Conservation (phyloP, 805 yeast species). For the Spathaspora hagerdaliae region DNA sequence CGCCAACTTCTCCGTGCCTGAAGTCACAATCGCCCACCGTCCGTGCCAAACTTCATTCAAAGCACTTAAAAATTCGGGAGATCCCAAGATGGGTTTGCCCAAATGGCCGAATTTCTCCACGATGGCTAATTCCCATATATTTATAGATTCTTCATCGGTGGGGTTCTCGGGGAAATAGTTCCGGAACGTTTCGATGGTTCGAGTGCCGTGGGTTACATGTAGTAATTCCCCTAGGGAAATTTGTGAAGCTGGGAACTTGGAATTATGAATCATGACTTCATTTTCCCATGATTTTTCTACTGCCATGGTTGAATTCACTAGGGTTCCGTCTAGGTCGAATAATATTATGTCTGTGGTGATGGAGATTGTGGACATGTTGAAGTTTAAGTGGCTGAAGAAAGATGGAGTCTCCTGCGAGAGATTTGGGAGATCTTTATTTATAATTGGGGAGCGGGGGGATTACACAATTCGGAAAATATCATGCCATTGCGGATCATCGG, state of each 20-base stretch:
- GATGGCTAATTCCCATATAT: slow-evolving; percentile 10
- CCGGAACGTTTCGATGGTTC: slow-evolving; percentile 13
- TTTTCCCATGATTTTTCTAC: slow-evolving; percentile 15
- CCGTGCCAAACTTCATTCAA: slow-evolving; percentile 4
- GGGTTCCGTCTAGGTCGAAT: slow-evolving; percentile 18
- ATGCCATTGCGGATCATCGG: too few relatives aligned
- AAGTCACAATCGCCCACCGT: slow-evolving; percentile 18
- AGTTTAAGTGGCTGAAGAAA: too few relatives aligned
- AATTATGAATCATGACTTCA: slow-evolving; percentile 11
- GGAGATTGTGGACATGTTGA: too few relatives aligned
- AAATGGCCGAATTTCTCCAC: slow-evolving; percentile 14
- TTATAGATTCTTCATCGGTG: slow-evolving; percentile 2
- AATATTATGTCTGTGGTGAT: slow-evolving; percentile 7
- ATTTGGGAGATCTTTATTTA: too few relatives aligned
- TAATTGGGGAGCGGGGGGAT: too few relatives aligned
- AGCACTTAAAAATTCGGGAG: slow-evolving; percentile 5
- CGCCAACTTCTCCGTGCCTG: slow-evolving; percentile 15
- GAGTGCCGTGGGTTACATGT: slow-evolving; percentile 13
- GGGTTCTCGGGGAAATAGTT: slow-evolving; percentile 12
- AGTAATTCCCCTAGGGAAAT: slow-evolving; percentile 9
- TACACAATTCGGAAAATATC: too few relatives aligned
- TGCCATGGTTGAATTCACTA: slow-evolving; percentile 14
- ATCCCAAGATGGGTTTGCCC: slow-evolving; percentile 13
- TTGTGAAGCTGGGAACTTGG: slow-evolving; percentile 7
- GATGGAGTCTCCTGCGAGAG: too few relatives aligned